A percentile compares a stretch with the other conserved stretches of the same genome.
Conservation (phyloP, 257 asterid genomes). For the Solanum chilense region DNA sequence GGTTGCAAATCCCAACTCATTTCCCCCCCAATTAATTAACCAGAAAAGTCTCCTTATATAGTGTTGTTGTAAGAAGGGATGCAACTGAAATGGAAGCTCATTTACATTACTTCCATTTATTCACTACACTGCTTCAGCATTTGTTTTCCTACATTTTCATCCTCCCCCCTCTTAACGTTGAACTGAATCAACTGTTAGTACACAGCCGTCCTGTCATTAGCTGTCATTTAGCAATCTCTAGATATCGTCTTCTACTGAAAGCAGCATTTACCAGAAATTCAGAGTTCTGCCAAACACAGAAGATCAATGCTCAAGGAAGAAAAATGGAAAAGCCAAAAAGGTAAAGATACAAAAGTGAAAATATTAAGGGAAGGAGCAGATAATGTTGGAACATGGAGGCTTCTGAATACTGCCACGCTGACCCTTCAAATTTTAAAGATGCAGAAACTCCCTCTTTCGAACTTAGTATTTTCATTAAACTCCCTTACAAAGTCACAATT, state of each 20-base stretch:
- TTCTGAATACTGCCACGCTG: background rate
- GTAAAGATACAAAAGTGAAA: background rate
- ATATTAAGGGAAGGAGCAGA: background rate
- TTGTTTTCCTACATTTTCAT: background rate
- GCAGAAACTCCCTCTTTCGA: background rate
- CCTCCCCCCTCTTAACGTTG: background rate
- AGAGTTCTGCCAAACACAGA: background rate
- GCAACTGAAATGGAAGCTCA: background rate
- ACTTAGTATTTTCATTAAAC: background rate
- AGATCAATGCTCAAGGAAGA: background rate
- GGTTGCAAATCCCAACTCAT: background rate
- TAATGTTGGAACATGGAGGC: background rate
- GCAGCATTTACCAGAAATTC: background rate
- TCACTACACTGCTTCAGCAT: background rate
- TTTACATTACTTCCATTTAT: background rate
- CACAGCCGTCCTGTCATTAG: background rate
- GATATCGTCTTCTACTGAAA: background rate
- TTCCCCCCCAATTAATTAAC: background rate
- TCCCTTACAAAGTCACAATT: background rate
- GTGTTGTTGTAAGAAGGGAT: background rate
- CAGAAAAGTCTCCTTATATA: background rate
- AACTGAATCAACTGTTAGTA: background rate
- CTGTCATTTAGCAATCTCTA: background rate
- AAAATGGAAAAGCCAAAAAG: background rate
- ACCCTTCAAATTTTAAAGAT: background rate